Evolutionary conservation across 1,139 yeast genomes (phyloP).

Genomic region (Pichia sp.): DNA sequence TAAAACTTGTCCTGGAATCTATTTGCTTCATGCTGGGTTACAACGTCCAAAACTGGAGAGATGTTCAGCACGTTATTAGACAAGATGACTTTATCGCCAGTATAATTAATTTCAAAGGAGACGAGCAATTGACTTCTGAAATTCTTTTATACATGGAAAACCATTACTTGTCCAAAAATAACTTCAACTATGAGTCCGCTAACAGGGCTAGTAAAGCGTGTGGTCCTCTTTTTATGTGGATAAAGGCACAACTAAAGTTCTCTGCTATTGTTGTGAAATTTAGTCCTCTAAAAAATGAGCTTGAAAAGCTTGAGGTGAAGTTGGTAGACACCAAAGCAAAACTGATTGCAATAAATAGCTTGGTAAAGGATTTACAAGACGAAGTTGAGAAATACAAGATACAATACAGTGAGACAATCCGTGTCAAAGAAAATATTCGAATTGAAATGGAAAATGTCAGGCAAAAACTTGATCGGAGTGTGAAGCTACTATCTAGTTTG

Average conservation of each 20-base stretch:
- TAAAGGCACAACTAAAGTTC: slow-evolving; percentile 74
- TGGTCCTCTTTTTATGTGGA: slow-evolving; percentile 91
- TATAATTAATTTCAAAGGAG: slow-evolving; percentile 72
- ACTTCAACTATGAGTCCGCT: slow-evolving; percentile 68
- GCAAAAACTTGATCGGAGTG: slow-evolving; percentile 58
- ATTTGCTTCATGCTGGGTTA: slow-evolving; percentile 81
- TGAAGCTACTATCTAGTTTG: slow-evolving; percentile 57
- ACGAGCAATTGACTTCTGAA: slow-evolving; percentile 51
- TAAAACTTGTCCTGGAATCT: slow-evolving; percentile 80
- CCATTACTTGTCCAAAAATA: slow-evolving; percentile 57
- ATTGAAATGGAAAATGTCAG: slow-evolving; percentile 64
- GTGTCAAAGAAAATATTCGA: slow-evolving; percentile 76
- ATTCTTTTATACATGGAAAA: slow-evolving; percentile 53
- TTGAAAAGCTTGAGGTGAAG: slow-evolving; percentile 52
- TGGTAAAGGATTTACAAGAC: slow-evolving; percentile 70
- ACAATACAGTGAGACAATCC: slow-evolving; percentile 65
- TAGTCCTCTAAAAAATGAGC: slow-evolving; percentile 73
- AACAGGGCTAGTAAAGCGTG: slow-evolving; percentile 92
- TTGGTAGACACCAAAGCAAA: slow-evolving; percentile 61
- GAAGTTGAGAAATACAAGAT: slow-evolving; percentile 66
- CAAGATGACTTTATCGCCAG: slow-evolving; percentile 83
- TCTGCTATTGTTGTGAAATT: slow-evolving; percentile 65
- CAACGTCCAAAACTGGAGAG: slow-evolving; percentile 68
- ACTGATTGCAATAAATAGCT: slow-evolving; percentile 71
- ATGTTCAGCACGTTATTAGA: slow-evolving; percentile 75